Evolutionary conservation across 495 filamentous ascomycete species (phyloP).

Genomic region (Tetracladium marchalianum): DNA sequence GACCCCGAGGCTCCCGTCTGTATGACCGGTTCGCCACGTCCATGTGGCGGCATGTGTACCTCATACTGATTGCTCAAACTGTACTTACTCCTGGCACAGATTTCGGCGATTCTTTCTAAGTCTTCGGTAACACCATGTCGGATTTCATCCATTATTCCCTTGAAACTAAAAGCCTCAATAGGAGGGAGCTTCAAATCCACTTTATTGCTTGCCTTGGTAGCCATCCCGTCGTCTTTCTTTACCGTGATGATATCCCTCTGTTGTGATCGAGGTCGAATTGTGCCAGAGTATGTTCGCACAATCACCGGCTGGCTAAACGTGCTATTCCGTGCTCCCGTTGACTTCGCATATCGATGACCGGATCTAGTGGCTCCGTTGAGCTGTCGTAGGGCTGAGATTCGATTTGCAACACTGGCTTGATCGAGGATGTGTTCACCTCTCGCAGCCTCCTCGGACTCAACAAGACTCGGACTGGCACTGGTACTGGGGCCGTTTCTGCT

Average conservation of each 20-base stretch:
- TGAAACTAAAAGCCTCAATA: conserved; percentile 48
- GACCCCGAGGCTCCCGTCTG: conserved; percentile 6
- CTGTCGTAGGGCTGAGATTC: conserved; percentile 22
- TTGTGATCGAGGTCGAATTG: conserved; percentile 16
- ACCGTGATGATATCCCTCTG: conserved; percentile 14
- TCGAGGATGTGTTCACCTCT: conserved; percentile 21
- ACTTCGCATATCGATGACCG: conserved; percentile 32
- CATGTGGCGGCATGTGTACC: conserved; percentile 46
- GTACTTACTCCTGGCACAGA: conserved; percentile 44
- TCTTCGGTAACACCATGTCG: conserved; percentile 26
- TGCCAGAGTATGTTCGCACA: conserved; percentile 42
- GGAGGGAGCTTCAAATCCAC: conserved; percentile 32
- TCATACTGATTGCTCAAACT: conserved; percentile 49
- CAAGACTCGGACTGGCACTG: conserved; percentile 5
- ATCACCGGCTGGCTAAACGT: conserved; percentile 47
- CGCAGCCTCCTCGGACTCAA: conserved; percentile 21
- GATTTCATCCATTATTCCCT: conserved; percentile 43
- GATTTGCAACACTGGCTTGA: conserved; percentile 18
- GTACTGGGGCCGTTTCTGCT: conserved; percentile 17
- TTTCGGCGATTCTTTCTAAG: conserved; percentile 47
- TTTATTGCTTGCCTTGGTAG: conserved; percentile 10
- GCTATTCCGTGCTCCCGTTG: conserved; percentile 35
- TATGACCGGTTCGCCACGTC: conserved; percentile 32
- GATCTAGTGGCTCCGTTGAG: conserved; percentile 18
- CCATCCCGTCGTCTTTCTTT: conserved; percentile 18